Conservation (phyloP, 257 asterid genomes). For the Coffea canephora region DNA sequence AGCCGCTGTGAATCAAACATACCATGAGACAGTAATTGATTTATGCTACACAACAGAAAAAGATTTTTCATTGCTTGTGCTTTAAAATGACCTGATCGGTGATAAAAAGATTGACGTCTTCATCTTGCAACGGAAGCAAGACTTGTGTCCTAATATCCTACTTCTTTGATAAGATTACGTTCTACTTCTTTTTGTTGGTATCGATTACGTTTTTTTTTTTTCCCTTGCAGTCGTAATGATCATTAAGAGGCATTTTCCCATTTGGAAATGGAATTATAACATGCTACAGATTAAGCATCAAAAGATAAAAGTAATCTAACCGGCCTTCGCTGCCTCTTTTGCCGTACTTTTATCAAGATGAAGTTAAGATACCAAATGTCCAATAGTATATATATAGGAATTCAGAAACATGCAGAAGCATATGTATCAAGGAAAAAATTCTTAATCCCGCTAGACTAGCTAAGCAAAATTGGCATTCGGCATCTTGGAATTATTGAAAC, state of each 20-base stretch:
- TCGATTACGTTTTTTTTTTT: no score
- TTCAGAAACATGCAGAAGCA: background rate
- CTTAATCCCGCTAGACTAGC: background rate
- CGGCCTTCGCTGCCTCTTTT: background rate
- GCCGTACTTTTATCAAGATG: background rate
- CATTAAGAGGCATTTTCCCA: background rate
- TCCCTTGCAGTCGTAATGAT: background rate
- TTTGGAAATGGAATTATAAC: background rate
- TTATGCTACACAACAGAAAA: no score
- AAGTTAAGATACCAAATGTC: background rate
- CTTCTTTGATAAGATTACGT: no score
- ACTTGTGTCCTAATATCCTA: background rate
- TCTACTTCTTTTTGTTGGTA: background rate
- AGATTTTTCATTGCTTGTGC: no score
- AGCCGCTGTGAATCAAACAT: no score
- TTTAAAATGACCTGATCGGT: no score
- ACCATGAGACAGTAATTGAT: no score
- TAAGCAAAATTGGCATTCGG: conserved; percentile 3
- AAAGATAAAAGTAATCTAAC: background rate
- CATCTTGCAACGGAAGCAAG: no score
- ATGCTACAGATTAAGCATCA: background rate
- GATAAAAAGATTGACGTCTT: no score
- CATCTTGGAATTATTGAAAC: background rate
- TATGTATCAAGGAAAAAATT: background rate
- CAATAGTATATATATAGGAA: background rate